Evolutionary conservation across 2,329 filamentous ascomycete genomes (phyloP), one percentile per base, ranked within the genome.

Genomic region (Blumeria graminis): DNA sequence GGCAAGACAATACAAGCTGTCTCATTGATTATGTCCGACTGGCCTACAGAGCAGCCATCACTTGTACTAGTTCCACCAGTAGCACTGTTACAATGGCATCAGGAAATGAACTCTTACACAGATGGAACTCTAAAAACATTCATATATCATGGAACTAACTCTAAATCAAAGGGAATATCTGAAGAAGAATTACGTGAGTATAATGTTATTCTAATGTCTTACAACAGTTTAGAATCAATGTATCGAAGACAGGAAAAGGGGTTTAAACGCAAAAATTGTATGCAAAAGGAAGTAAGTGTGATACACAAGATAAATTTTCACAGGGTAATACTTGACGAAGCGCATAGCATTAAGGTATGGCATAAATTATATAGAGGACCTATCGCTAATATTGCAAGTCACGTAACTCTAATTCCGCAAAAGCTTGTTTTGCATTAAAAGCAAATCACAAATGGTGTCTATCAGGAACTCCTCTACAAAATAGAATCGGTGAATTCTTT

Each of bases 1-100:
- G 92, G 92, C 54, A 98, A 98, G 72, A 98, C 92, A 0, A 96
- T 98, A 55, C 92, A 98, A 69, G 90, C 92, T 1, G 92, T 98
- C 16, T 95, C 90, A 3, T 76, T 98, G 48, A 88, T 98, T 68
- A 96, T 96, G 92, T 95, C 90, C 0, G 89, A 96, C 67, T 95
- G 86, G 64, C 90, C 89, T 3, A 84, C 81, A 22, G 84, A 83
- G 62, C 71, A 82, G 56, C 90, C 92, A 1, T 85, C 87, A 0
- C 74, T 96, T 3, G 89, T 96, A 1, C 76, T 95, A 36, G 88
- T 94, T 0, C 90, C 90, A 0, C 90, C 90, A 0, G 90, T 95
- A 43, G 90, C 90, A 43, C 71, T 96, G 54, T 93, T 95, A 84
- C 90, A 96, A 66, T 96, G 90, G 90, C 84, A 83, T 61, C 77